Conservation (phyloP, 73 alveolate species). For the Halteria grandinella region DNA sequence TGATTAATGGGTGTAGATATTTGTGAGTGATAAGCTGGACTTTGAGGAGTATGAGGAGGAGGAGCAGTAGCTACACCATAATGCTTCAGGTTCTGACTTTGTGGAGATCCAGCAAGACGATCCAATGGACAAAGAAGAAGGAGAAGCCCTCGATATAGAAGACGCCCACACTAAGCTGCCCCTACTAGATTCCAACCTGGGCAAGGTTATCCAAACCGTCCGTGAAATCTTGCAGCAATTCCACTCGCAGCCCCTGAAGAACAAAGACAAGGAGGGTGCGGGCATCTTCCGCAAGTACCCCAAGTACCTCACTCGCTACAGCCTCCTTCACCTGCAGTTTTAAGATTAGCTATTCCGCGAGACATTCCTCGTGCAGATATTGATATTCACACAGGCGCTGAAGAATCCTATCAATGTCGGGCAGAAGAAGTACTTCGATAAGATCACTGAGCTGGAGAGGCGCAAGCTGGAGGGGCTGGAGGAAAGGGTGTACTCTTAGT, state of each 20-base stretch:
- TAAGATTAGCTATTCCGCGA: constrained; percentile 47
- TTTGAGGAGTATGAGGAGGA: constrained; percentile 16
- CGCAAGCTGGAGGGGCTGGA: constrained; percentile 10
- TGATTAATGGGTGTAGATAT: constrained; percentile 2
- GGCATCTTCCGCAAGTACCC: constrained; percentile 55
- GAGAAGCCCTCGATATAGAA: constrained; percentile 22
- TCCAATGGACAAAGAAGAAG: constrained; percentile 23
- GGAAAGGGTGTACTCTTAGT: not conserved
- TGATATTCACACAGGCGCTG: constrained; percentile 22
- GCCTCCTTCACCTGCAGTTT: constrained; percentile 49
- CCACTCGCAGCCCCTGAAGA: constrained; percentile 57
- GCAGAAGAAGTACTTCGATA: constrained; percentile 41
- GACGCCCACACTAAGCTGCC: not conserved
- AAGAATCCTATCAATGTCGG: constrained; percentile 12
- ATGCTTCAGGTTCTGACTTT: not conserved
- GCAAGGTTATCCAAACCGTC: constrained; percentile 29
- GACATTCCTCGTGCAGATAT: constrained; percentile 26
- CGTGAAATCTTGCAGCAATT: constrained; percentile 27
- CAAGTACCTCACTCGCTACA: constrained; percentile 49
- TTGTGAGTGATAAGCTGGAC: not conserved
- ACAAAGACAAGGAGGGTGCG: constrained; percentile 25
- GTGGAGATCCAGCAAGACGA: not conserved
- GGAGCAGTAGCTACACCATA: not conserved
- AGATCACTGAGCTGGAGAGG: constrained; percentile 43
- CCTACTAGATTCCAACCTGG: constrained; percentile 8